Evolutionary conservation across 495 filamentous ascomycete genomes (phyloP).

Genomic region (Penicillium bialowiezense): DNA sequence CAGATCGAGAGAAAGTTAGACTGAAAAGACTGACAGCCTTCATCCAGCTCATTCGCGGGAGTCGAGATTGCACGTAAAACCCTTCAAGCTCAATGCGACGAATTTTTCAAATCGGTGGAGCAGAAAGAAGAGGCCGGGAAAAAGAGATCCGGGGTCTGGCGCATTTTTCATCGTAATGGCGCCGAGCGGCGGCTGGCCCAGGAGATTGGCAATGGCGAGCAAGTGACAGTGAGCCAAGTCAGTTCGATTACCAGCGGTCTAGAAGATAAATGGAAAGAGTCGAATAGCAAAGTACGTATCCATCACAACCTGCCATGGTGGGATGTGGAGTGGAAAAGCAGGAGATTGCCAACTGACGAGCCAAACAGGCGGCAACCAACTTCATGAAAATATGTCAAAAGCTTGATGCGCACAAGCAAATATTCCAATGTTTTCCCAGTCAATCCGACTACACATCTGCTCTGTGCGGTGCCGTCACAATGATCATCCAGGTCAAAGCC

Average conservation of each 20-base stretch:
- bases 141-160: not conserved
- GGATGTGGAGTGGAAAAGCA: no score
- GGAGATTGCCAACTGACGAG: no score
- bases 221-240: not conserved
- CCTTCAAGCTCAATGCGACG: not conserved
- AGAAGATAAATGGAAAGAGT: not conserved
- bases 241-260: not conserved
- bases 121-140: not conserved
- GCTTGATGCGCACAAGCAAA: not conserved
- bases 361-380: not conserved
- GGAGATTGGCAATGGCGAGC: not conserved
- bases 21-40: no score
- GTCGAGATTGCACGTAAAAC: not conserved
- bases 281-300: not conserved
- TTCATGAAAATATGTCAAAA: not conserved
- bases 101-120: not conserved
- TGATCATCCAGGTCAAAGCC: not conserved
- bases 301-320: no score
- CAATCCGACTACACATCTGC: not conserved
- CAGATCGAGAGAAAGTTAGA: no score
- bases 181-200: not conserved
- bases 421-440: not conserved
- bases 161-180: not conserved
- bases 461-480: not conserved
- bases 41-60: not conserved